Base-by-base conservation (phyloP, 331 rosid species). In the Ulmus americana region DNA sequence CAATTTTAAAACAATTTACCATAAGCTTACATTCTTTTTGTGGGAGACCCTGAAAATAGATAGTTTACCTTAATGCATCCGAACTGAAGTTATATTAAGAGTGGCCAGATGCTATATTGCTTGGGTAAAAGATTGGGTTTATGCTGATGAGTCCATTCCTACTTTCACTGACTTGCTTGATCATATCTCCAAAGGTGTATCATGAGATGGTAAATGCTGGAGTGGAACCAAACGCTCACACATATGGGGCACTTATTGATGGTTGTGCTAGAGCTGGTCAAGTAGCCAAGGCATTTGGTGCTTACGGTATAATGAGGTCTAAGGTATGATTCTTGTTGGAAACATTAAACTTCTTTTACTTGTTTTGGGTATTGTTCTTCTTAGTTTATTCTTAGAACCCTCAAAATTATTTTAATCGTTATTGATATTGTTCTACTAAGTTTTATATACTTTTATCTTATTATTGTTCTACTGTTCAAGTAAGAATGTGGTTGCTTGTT, bases 241-340 rank as follows among this genome's bases (percentile, higher is more conserved):
- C 98, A 60, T 94, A 89, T 52, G 98, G 97, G 64, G 95, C 98
- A 57, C 97, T 94, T 68, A 85, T 94, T 76, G 98, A 89, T 76
- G 98, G 98, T 73, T 94, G 98, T 81, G 97, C 90, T 61, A 85
- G 86, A 85, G 97, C 91, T 74, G 95, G 95, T 63, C 95, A 94
- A 87, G 85, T 94, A 67, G 97, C 95, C 39, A 94, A 94, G 82
- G 98, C 98, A 69, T 94, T 94, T 83, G 98, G 98, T 67, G 98
- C 84, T 71, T 94, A 94, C 78, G 98, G 98, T 67, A 86, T 94
- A 65, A 61, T 94, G 97, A 87, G 97, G 83, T 94, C 98, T 73
- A 94, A 94, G 97, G 98, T 94, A 85, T 76, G 67, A 40, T 63
- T 56, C 54, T 69, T 74, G 64, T 15, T 45, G 55, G 59, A 69